These are phyloP conservation scores for Silene conica DNA, from an alignment of 148 eudicot genomes.

Conservation along the genomic window DNA sequence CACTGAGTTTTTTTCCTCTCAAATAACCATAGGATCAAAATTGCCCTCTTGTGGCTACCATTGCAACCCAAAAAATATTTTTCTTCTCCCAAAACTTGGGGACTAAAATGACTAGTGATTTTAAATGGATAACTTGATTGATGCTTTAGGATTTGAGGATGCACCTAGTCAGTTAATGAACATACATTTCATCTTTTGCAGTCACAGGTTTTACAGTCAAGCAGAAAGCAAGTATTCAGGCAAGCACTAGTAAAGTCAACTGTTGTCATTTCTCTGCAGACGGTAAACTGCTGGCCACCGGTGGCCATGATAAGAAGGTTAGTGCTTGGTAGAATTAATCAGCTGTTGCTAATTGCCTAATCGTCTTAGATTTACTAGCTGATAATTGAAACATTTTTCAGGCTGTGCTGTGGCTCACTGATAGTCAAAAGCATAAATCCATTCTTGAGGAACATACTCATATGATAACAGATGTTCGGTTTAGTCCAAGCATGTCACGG, in stretches of 20 bases:
- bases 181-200: not conserved
- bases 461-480: conserved; percentile 74
- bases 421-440: conserved; percentile 46
- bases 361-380: not conserved
- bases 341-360: not conserved
- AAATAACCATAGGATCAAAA: too few relatives aligned
- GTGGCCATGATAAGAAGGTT: conserved; percentile 88
- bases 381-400: conserved; percentile 29
- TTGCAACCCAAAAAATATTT: not conserved
- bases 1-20: too few relatives aligned
- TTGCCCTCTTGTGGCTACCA: not conserved
- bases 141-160: not conserved
- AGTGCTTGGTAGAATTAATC: conserved; percentile 4
- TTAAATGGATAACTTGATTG: not conserved
- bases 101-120: not conserved
- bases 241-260: conserved; percentile 50
- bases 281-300: conserved; percentile 83
- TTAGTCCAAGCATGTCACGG: conserved; percentile 59
- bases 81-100: not conserved
- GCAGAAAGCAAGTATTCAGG: conserved; percentile 39
- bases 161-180: conserved; percentile 3
- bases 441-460: conserved; percentile 74
- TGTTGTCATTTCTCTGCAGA: conserved; percentile 81
- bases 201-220: conserved; percentile 37
- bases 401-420: conserved; percentile 76